Percentiles rank a stretch among this genome's conserved stretches.
Conservation (phyloP, 345 rosid genomes). For the Schrenkiella parvula region DNA sequence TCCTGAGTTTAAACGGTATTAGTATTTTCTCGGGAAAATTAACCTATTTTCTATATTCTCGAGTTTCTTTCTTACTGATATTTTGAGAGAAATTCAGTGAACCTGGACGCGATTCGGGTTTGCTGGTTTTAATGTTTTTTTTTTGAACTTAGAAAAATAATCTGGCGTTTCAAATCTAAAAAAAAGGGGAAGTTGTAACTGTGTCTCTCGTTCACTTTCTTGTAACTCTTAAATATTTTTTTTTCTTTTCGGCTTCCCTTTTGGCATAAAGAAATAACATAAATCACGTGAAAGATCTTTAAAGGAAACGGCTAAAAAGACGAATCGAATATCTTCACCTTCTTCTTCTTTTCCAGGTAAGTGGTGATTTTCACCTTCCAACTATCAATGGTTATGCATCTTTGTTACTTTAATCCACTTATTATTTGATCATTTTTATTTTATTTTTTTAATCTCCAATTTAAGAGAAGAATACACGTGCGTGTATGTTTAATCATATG, state of each 20-base stretch:
- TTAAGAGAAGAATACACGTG: slow-evolving; percentile 13
- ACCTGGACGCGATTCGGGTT: slow-evolving; percentile 15
- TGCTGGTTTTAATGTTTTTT: not conserved
- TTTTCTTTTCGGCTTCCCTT: not conserved
- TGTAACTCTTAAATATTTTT: slow-evolving; percentile 5
- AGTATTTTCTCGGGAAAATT: not conserved
- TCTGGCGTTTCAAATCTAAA: not conserved
- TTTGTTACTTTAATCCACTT: not conserved
- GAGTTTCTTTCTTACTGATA: not conserved
- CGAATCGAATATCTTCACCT: slow-evolving; percentile 13
- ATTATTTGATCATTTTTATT: not conserved
- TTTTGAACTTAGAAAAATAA: not conserved
- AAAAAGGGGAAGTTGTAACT: slow-evolving; percentile 21
- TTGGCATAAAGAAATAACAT: not conserved
- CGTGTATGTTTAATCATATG: not conserved
- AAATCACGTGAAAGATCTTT: slow-evolving; percentile 13
- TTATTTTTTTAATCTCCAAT: not conserved
- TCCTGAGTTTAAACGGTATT: not conserved
- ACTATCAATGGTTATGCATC: slow-evolving; percentile 31
- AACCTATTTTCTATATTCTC: not conserved
- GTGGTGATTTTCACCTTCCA: slow-evolving; percentile 28
- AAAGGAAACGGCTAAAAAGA: not conserved
- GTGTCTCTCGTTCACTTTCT: slow-evolving; percentile 13
- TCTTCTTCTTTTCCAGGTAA: slow-evolving; percentile 25
- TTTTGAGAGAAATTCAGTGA: slow-evolving; percentile 8